Evolutionary conservation across 1,284 basidiomycete genomes (phyloP).

Genomic region (Pseudozyma tsukubaensis): DNA sequence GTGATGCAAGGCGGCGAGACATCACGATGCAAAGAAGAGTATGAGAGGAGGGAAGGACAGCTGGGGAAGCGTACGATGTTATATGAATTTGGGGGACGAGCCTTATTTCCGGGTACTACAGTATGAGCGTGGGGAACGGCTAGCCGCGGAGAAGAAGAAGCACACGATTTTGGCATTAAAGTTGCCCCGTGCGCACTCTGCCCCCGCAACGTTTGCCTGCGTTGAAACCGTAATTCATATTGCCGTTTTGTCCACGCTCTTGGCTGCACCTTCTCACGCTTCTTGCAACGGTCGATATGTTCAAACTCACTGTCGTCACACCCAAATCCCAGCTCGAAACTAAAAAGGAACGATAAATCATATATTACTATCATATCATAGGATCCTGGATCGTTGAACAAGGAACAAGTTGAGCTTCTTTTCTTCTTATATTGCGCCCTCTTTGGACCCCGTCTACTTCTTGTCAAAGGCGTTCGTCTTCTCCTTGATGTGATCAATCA

Average conservation of each 20-base stretch:
- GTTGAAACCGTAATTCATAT: too few relatives aligned
- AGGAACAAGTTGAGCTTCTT: not conserved
- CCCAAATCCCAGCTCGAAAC: too few relatives aligned
- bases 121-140: not conserved
- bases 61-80: not conserved
- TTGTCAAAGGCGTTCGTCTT: slow-evolving; percentile 51
- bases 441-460: slow-evolving; percentile 12
- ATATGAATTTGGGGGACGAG: too few relatives aligned
- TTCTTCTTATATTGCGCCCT: not conserved
- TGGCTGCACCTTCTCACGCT: too few relatives aligned
- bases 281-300: too few relatives aligned
- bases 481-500: slow-evolving; percentile 64
- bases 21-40: not conserved
- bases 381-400: too few relatives aligned
- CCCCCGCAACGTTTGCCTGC: not conserved
- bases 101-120: slow-evolving; percentile 1
- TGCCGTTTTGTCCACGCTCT: not conserved
- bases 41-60: not conserved
- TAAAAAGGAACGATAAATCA: too few relatives aligned
- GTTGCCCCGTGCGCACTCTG: slow-evolving; percentile 13
- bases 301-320: too few relatives aligned
- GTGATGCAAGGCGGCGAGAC: slow-evolving; percentile 16
- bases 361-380: too few relatives aligned
- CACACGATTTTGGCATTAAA: not conserved
- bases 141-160: not conserved